A percentile compares a stretch with the other conserved stretches of the same genome.
Evolutionary conservation across 257 asterid species (phyloP).

Genomic region (Gynochthodes officinalis): DNA sequence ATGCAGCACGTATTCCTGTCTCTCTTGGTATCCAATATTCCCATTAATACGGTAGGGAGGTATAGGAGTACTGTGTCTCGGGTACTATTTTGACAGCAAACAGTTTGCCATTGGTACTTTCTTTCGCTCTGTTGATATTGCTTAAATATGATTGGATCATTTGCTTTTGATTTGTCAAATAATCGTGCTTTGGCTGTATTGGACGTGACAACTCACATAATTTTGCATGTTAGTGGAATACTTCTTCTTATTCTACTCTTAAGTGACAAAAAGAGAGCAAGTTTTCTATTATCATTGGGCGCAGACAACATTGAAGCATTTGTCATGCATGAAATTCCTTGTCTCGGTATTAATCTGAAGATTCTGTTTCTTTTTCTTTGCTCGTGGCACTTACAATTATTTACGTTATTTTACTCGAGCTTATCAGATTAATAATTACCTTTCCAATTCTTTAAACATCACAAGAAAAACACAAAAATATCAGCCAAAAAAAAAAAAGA

Average conservation of each 20-base stretch:
- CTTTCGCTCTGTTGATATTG: background rate
- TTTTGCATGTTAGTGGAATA: constrained; percentile 13
- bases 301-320: too few relatives aligned
- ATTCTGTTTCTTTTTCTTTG: background rate
- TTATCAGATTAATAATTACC: too few relatives aligned
- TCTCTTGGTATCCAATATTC: too few relatives aligned
- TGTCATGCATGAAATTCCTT: background rate
- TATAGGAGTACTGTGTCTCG: too few relatives aligned
- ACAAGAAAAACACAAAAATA: too few relatives aligned
- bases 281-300: too few relatives aligned
- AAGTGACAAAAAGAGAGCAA: background rate
- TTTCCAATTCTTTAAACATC: too few relatives aligned
- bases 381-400: background rate
- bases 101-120: too few relatives aligned
- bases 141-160: background rate
- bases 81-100: background rate
- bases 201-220: constrained; percentile 8
- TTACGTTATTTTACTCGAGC: background rate
- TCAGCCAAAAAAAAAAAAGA: too few relatives aligned
- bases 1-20: too few relatives aligned
- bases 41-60: too few relatives aligned
- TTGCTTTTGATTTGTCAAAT: background rate
- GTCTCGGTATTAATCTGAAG: background rate
- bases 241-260: background rate
- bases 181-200: background rate